Conservation (phyloP, 2,329 filamentous ascomycete species). For the Fusarium siculi region DNA sequence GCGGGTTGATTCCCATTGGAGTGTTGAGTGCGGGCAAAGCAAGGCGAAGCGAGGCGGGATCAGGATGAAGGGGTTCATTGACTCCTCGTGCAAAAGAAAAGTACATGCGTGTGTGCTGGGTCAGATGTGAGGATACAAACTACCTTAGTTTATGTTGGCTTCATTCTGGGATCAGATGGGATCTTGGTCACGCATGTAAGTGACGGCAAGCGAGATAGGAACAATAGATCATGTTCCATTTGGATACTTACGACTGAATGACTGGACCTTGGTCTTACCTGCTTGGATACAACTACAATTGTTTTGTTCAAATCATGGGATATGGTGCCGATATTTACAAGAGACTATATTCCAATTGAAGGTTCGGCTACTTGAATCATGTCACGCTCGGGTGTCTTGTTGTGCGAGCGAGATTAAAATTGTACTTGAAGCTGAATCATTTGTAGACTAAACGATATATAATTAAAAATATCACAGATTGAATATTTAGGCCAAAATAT, state of each 20-base stretch:
- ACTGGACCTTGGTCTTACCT: not conserved
- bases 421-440: not conserved
- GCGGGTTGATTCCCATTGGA: constrained; percentile 34
- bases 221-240: constrained; percentile 45
- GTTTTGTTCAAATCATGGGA: not conserved
- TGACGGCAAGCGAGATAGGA: constrained; percentile 37
- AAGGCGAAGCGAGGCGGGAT: constrained; percentile 11
- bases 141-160: constrained; percentile 32
- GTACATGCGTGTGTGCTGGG: constrained; percentile 33
- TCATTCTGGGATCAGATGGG: constrained; percentile 36
- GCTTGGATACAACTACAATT: not conserved
- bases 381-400: not conserved
- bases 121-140: constrained; percentile 41
- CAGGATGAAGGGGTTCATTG: constrained; percentile 14
- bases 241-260: constrained; percentile 36
- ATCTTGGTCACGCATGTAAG: constrained; percentile 39
- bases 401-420: not conserved
- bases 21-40: constrained; percentile 7
- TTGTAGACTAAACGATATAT: not conserved
- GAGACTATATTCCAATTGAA: not conserved
- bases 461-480: constrained; percentile 20
- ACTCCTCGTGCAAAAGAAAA: constrained; percentile 17
- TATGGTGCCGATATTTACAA: not conserved
- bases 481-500: constrained; percentile 19
- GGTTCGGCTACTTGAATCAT: not conserved